Evolutionary conservation across 1,139 yeast species (phyloP), one percentile per base, ranked within the genome.

Genomic region (Hansenula sp.): DNA sequence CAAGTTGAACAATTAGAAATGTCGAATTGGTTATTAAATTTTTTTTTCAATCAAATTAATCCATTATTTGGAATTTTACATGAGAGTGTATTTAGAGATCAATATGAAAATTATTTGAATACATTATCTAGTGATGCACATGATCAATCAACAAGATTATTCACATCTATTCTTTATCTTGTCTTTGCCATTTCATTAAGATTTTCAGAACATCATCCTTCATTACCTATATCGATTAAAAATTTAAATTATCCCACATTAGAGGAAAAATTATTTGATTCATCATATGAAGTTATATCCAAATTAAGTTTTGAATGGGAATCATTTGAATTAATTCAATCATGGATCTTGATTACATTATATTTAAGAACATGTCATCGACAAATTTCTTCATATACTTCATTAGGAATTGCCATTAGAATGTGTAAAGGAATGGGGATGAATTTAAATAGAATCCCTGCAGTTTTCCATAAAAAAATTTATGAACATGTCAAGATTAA

Each of bases 231-330:
- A 13, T 30, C 18, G 17, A 36, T 41, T 12, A 49, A 45, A 38
- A 42, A 46, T 17, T 38, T 43, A 19, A 55, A 59, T 37, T 65
- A 67, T 9, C 59, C 62, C 18, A 72, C 76, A 0, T 52, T 74
- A 5, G 89, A 82, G 55, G 84, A 78, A 48, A 47, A 54, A 31
- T 60, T 79, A 37, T 82, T 82, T 61, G 74, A 72, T 48, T 75
- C 74, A 47, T 72, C 77, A 5, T 65, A 76, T 57, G 59, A 65
- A 21, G 72, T 80, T 12, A 64, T 80, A 7, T 65, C 70, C 18
- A 69, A 72, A 16, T 63, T 81, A 39, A 68, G 80, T 38, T 80
- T 81, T 58, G 85, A 81, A 58, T 81, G 87, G 86, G 85, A 81
- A 55, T 73, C 82, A 18, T 72, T 77, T 47, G 89, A 82, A 57